Evolutionary conservation across 495 filamentous ascomycete species (phyloP).

Genomic region (Talaromyces stipitatus): DNA sequence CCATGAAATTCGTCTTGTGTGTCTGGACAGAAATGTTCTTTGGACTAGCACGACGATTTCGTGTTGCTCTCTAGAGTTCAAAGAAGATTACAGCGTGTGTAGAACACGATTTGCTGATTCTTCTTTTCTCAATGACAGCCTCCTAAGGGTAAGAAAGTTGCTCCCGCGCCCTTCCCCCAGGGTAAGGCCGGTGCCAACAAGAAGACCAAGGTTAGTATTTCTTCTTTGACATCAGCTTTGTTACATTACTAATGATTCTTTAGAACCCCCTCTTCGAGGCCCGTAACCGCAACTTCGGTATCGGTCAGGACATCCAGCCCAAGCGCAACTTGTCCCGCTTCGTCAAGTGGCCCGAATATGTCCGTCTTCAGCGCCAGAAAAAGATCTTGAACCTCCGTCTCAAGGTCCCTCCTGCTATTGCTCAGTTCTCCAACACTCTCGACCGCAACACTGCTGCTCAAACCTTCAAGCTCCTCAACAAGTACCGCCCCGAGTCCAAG

Average conservation of each 20-base stretch:
- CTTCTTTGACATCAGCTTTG: conserved; percentile 9
- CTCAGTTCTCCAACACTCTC: conserved; percentile 94
- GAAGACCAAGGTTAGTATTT: conserved; percentile 84
- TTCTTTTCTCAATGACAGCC: conserved; percentile 99
- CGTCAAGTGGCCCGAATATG: conserved; percentile 99
- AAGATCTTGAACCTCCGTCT: conserved; percentile 98
- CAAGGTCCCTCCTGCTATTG: conserved; percentile 95
- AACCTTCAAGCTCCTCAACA: conserved; percentile 97
- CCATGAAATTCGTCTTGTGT: conserved; percentile 23
- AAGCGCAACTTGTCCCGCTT: conserved; percentile 95
- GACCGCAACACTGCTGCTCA: conserved; percentile 98
- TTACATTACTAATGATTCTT: conserved; percentile 20
- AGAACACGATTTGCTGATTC: conserved; percentile 84
- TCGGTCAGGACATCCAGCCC: conserved; percentile 98
- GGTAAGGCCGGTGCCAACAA: conserved; percentile 80
- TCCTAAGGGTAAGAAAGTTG: conserved; percentile 95
- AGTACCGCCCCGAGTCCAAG: conserved; percentile 99
- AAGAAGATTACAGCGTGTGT: conserved; percentile 69
- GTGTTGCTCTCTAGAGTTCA: conserved; percentile 84
- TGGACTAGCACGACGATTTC: conserved; percentile 14
- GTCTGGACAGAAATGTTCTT: conserved; percentile 49
- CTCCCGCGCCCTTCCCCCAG: conserved; percentile 92
- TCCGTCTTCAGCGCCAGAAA: conserved; percentile 98
- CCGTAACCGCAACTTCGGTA: conserved; percentile 94
- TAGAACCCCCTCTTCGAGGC: conserved; percentile 99